Base-by-base conservation (phyloP, 192 early-diverging fungal genomes). In the Rhizophlyctis rosea region DNA sequence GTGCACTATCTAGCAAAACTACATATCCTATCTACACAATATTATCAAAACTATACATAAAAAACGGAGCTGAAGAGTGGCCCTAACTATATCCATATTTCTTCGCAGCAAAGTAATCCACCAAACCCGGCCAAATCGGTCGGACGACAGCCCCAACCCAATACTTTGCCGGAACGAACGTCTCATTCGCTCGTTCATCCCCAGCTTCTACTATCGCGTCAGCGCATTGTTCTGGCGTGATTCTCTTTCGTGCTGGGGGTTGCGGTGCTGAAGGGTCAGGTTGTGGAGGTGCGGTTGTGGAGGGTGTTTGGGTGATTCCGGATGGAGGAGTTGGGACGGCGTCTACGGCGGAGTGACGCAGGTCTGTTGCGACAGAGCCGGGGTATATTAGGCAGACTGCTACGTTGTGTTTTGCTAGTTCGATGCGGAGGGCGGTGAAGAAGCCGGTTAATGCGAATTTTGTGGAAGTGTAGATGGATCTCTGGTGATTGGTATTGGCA, bases 401-500 rank as follows among this genome's bases (percentile, higher is more conserved):
- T 7, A 91, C 79, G 18, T 84, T 85, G 5, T 79, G 73, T 14
- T 54, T 50, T 0, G 68, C 75, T 3, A 91, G 67, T 64, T 95
- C 92, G 64, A 92, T 90, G 1, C 92, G 80, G 32, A 95, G 62
- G 3, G 90, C 76, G 47, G 82, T 78, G 77, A 95, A 92, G 70
- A 88, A 95, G 0, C 90, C 92, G 28, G 86, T 84, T 2, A 90
- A 71, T 0, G 92, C 92, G 61, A 89, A 87, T 50, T 95, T 95
- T 52, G 82, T 84, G 1, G 87, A 86, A 36, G 83, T 80, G 61
- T 95, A 95, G 50, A 93, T 68, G 3, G 85, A 73, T 4, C 91
- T 82, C 60, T 64, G 51, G n/a, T n/a, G n/a, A n/a, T n/a, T n/a
- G n/a, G n/a, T n/a, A n/a, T 3, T 14, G 25, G 48, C 31, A 23